Conservation (phyloP, 2,329 filamentous ascomycete species). For the Immersiporthe knoxdaviesiana region DNA sequence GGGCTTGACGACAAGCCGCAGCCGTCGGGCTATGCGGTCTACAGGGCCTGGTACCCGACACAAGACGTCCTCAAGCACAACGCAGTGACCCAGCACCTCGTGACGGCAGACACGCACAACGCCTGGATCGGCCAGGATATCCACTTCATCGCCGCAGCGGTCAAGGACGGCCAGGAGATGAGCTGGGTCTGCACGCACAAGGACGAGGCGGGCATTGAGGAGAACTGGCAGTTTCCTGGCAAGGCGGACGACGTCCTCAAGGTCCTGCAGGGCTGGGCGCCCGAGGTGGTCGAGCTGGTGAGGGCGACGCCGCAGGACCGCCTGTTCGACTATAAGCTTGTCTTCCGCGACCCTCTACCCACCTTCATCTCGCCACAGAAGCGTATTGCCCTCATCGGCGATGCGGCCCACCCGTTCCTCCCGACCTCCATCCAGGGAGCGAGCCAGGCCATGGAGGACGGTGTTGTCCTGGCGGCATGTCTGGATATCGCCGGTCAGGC, state of each 20-base stretch:
- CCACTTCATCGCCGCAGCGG: conserved; percentile 55
- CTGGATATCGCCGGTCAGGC: conserved; percentile 40
- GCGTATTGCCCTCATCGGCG: conserved; percentile 50
- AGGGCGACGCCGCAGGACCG: conserved; percentile 43
- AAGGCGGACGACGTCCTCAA: conserved; percentile 46
- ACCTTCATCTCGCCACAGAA: conserved; percentile 46
- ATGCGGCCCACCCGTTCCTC: conserved; percentile 54
- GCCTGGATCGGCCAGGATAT: conserved; percentile 58
- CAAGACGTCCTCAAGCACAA: conserved; percentile 46
- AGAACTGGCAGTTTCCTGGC: conserved; percentile 49
- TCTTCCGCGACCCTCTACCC: conserved; percentile 48
- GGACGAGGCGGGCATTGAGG: conserved; percentile 50
- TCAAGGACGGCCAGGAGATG: conserved; percentile 56
- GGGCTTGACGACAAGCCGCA: conserved; percentile 45
- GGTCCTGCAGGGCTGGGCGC: conserved; percentile 51
- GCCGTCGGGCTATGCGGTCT: conserved; percentile 46
- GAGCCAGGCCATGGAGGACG: conserved; percentile 54
- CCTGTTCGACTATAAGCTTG: conserved; percentile 44
- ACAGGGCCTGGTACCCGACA: conserved; percentile 46
- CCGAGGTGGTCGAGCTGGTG: conserved; percentile 49
- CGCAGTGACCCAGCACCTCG: conserved; percentile 47
- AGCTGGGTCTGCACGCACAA: conserved; percentile 56
- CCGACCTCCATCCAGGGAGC: conserved; percentile 53
- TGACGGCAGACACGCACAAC: conserved; percentile 54
- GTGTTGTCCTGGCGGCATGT: conserved; percentile 49